Conservation (phyloP, 768 basidiomycete genomes). For the Amanita rubescens region DNA sequence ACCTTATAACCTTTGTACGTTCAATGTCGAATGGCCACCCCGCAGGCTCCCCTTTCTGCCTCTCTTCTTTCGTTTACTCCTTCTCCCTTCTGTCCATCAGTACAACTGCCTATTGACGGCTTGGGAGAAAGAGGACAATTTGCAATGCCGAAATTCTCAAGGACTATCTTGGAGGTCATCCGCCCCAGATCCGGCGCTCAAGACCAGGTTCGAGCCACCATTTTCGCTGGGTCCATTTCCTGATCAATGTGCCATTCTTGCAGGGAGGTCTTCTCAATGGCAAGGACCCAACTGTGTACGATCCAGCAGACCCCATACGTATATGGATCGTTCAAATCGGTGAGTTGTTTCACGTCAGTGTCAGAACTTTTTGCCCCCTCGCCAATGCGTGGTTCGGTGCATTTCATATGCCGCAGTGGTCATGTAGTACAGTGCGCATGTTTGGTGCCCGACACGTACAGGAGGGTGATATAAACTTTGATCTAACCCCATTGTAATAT, state of each 20-base stretch:
- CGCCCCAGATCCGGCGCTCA: neutral
- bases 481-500: neutral
- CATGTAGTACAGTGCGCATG: neutral
- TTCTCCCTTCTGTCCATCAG: neutral
- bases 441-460: neutral
- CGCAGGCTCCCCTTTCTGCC: neutral
- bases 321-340: constrained; percentile 79
- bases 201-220: neutral
- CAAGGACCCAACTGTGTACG: constrained; percentile 62
- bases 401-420: neutral
- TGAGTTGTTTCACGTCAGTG: constrained; percentile 22
- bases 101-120: neutral
- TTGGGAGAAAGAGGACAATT: neutral
- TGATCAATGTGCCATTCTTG: neutral
- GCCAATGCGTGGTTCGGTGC: neutral
- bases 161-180: neutral
- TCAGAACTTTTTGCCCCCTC: neutral
- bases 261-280: constrained; percentile 70
- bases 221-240: no score
- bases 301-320: constrained; percentile 60
- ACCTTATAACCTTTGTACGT: constrained; percentile 2
- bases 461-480: neutral
- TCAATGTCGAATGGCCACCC: constrained; percentile 3
- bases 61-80: neutral
- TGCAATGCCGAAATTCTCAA: constrained; percentile 5